Conservation (phyloP, 257 asterid species). For the Apocynum venetum region DNA sequence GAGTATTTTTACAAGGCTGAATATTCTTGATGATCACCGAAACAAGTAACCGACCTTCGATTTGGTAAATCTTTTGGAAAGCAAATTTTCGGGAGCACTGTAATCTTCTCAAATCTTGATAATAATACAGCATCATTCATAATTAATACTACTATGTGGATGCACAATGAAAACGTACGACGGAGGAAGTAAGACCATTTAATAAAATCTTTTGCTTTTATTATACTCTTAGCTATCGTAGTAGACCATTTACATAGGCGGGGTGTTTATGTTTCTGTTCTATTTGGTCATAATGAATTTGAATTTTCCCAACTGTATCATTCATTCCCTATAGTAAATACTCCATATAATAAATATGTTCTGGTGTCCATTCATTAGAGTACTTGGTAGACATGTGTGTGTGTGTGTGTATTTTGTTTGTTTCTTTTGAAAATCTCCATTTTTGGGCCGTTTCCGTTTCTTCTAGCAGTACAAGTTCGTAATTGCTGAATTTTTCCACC, state of each 20-base stretch:
- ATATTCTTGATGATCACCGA: neutral
- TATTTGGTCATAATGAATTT: neutral
- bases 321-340: neutral
- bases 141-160: no score
- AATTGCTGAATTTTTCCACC: neutral
- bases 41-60: neutral
- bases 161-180: no score
- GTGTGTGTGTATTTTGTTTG: neutral
- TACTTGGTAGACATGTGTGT: neutral
- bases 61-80: neutral
- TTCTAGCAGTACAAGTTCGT: neutral
- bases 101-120: neutral
- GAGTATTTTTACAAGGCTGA: neutral
- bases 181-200: no score
- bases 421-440: no score
- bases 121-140: no score
- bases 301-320: neutral
- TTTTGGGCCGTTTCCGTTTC: no score
- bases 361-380: neutral
- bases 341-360: neutral
- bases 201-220: no score
- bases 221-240: no score
- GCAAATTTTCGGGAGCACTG: neutral
- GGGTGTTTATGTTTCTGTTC: no score
- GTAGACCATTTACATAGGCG: no score